phyloP scores from a whole-genome alignment of 176 grass and related monocot species.

The Dendrocalamus sinicus region DNA sequence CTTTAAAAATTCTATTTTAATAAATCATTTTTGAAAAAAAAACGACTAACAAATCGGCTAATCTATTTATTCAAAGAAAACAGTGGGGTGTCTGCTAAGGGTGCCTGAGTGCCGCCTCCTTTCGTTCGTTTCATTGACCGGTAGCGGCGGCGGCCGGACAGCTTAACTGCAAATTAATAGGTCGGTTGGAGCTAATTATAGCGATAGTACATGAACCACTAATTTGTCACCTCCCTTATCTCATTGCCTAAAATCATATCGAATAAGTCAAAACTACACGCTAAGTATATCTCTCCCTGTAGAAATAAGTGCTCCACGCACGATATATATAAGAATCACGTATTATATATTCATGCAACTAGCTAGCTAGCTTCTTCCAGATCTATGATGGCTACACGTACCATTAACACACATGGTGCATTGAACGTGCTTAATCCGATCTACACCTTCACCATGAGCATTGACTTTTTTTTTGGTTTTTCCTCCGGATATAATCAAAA shows the following conservation, averaged over 20 bases:
- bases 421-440: not conserved
- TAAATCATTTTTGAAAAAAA: no score
- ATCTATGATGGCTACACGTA: not conserved
- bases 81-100: not conserved
- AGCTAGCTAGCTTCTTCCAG: not conserved
- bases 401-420: not conserved
- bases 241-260: not conserved
- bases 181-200: not conserved
- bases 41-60: no score
- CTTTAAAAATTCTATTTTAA: no score
- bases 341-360: not conserved
- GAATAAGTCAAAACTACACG: not conserved
- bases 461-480: not conserved
- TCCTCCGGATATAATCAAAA: not conserved
- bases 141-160: not conserved
- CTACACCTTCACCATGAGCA: not conserved
- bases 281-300: not conserved
- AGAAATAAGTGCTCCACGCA: no score
- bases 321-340: not conserved
- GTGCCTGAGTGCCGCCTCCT: not conserved
- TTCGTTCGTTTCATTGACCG: not conserved
- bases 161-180: not conserved
- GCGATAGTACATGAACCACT: not conserved
- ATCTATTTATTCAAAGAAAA: no score
- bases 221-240: not conserved